Evolutionary conservation across 192 early-diverging fungal species (phyloP).

Genomic region (Powellomyces hirtus): DNA sequence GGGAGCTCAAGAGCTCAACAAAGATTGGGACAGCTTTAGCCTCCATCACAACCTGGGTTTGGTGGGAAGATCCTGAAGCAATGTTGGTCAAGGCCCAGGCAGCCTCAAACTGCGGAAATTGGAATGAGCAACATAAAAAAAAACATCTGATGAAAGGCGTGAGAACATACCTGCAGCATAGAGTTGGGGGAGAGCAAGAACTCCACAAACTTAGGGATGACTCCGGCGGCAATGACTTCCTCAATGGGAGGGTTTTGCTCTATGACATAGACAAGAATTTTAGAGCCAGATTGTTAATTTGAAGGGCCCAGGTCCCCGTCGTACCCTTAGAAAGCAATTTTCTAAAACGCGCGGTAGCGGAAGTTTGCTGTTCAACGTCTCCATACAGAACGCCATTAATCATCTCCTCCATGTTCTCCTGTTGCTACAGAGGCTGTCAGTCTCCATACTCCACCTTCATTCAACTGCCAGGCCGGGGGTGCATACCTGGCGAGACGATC

Average conservation of each 20-base stretch:
- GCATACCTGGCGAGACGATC: slow-evolving; percentile 56
- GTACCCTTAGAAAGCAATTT: slow-evolving; percentile 82
- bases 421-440: too few relatives aligned
- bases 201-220: slow-evolving; percentile 93
- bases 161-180: slow-evolving; percentile 71
- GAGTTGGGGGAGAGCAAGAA: slow-evolving; percentile 83
- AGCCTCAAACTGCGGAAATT: slow-evolving; percentile 84
- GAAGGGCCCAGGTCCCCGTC: too few relatives aligned
- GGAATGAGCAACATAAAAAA: neutral
- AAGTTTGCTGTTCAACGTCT: slow-evolving; percentile 74
- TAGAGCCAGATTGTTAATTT: too few relatives aligned
- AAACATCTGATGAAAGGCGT: slow-evolving; percentile 7
- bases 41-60: slow-evolving; percentile 94
- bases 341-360: slow-evolving; percentile 84
- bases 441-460: too few relatives aligned
- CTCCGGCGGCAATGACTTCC: slow-evolving; percentile 89
- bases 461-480: too few relatives aligned
- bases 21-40: slow-evolving; percentile 89
- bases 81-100: slow-evolving; percentile 99
- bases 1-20: slow-evolving; percentile 80
- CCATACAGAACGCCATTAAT: slow-evolving; percentile 75
- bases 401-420: too few relatives aligned
- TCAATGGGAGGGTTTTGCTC: slow-evolving; percentile 96
- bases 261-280: slow-evolving; percentile 32
- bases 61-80: slow-evolving; percentile 90